Conservation (phyloP, 2,329 filamentous ascomycete genomes). For the Achaetomium macrosporum region DNA sequence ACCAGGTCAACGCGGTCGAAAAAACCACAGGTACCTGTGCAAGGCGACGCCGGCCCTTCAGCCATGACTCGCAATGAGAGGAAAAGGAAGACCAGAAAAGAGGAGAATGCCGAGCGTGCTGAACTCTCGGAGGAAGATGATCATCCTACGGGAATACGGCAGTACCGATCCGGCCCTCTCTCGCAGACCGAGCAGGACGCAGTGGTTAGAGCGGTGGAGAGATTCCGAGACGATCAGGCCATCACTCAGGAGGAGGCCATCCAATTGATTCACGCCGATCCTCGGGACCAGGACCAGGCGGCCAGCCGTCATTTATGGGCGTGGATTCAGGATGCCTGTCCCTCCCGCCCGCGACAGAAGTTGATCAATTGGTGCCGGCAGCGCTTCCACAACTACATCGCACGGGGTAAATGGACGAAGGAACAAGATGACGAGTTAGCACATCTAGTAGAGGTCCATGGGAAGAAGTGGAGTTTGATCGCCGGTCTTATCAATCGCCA, state of each 20-base stretch:
- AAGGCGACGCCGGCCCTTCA: neutral
- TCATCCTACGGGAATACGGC: neutral
- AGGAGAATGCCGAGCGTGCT: neutral
- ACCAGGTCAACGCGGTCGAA: neutral
- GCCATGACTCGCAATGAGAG: neutral
- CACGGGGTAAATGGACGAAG: slow-evolving; percentile 52
- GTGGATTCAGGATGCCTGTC: slow-evolving; percentile 41
- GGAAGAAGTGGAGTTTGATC: slow-evolving; percentile 57
- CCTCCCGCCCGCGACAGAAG: slow-evolving; percentile 46
- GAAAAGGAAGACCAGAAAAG: neutral
- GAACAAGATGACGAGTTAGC: slow-evolving; percentile 53
- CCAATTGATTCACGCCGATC: slow-evolving; percentile 21
- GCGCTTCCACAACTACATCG: slow-evolving; percentile 60
- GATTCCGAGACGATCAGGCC: slow-evolving; percentile 13
- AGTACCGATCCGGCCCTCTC: slow-evolving; percentile 15
- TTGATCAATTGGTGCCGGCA: slow-evolving; percentile 54
- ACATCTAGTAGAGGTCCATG: slow-evolving; percentile 40
- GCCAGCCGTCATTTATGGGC: slow-evolving; percentile 44
- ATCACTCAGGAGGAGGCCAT: slow-evolving; percentile 21
- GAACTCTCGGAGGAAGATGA: neutral
- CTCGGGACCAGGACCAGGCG: slow-evolving; percentile 16
- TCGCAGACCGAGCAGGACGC: slow-evolving; percentile 13
- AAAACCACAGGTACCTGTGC: neutral
- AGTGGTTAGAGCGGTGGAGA: slow-evolving; percentile 17
- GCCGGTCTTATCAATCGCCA: slow-evolving; percentile 57